phyloP scores from a whole-genome alignment of 169 alveolate genomes.

The Plasmodium gaboni region DNA sequence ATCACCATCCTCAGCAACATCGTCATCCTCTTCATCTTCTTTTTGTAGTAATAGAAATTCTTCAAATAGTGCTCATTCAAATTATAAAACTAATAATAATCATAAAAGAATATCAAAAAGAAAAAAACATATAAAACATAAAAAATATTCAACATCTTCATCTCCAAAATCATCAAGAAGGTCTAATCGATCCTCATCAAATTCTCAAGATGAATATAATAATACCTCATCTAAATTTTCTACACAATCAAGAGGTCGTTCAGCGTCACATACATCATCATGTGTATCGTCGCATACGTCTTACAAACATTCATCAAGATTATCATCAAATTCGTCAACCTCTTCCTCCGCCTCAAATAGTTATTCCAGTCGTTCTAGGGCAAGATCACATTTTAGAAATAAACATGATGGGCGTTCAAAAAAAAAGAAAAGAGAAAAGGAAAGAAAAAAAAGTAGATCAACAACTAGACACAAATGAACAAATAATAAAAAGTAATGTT shows the following conservation, averaged over 20 bases:
- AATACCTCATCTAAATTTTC: too few relatives aligned
- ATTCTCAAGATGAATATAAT: too few relatives aligned
- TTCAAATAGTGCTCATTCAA: not conserved
- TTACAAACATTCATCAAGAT: conserved; percentile 20
- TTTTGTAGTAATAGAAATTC: not conserved
- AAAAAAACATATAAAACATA: too few relatives aligned
- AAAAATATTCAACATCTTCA: too few relatives aligned
- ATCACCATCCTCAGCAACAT: not conserved
- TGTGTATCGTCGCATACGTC: not conserved
- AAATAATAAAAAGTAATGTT: not conserved
- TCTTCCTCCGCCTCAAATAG: conserved; percentile 19
- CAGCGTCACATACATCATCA: not conserved
- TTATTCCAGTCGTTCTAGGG: conserved; percentile 18
- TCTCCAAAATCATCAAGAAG: too few relatives aligned
- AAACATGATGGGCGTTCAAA: not conserved
- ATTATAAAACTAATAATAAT: too few relatives aligned
- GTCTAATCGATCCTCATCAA: too few relatives aligned
- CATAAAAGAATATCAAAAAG: too few relatives aligned
- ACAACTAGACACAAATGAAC: not conserved
- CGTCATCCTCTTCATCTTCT: not conserved
- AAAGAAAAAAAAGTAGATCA: conserved; percentile 6
- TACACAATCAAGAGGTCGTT: not conserved
- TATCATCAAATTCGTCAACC: conserved; percentile 29
- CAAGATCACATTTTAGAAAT: conserved; percentile 3
- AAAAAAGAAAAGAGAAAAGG: not conserved